phyloP scores from a whole-genome alignment of 495 filamentous ascomycete genomes.

The Aspergillus campestris region DNA sequence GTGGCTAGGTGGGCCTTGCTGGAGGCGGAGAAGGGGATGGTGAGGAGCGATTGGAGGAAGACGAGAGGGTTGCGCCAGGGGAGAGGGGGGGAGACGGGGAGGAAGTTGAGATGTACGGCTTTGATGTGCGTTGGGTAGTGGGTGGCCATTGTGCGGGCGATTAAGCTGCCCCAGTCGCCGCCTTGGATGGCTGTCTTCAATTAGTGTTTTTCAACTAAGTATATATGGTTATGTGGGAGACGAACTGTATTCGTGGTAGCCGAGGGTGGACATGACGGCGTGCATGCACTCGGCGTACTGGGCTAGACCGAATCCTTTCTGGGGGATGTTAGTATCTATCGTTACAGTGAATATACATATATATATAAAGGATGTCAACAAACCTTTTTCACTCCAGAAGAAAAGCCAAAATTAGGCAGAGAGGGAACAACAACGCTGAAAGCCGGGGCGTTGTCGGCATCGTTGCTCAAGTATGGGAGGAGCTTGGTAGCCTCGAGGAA shows the following conservation, averaged over 20 bases:
- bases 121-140: slow-evolving; percentile 31
- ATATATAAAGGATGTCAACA: not conserved
- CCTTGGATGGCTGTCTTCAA: slow-evolving; percentile 33
- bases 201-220: slow-evolving; percentile 1
- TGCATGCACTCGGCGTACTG: slow-evolving; percentile 38
- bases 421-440: slow-evolving; percentile 67
- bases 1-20: slow-evolving; percentile 26
- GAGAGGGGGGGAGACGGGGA: slow-evolving; percentile 24
- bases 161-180: slow-evolving; percentile 42
- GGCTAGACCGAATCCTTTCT: slow-evolving; percentile 32
- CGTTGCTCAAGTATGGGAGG: slow-evolving; percentile 45
- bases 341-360: too few species aligned
- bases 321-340: too few species aligned
- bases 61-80: slow-evolving; percentile 26
- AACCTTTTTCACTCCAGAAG: slow-evolving; percentile 42
- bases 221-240: not conserved
- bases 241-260: slow-evolving; percentile 37
- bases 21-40: slow-evolving; percentile 27
- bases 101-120: slow-evolving; percentile 39
- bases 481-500: slow-evolving; percentile 61
- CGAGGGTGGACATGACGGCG: slow-evolving; percentile 34
- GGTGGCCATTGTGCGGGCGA: slow-evolving; percentile 32
- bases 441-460: slow-evolving; percentile 35
- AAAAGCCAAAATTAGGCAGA: slow-evolving; percentile 67
- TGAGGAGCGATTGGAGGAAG: slow-evolving; percentile 23